phyloP scores from a whole-genome alignment of 2,329 filamentous ascomycete species.

The Aspergillus ochraceoroseus region DNA sequence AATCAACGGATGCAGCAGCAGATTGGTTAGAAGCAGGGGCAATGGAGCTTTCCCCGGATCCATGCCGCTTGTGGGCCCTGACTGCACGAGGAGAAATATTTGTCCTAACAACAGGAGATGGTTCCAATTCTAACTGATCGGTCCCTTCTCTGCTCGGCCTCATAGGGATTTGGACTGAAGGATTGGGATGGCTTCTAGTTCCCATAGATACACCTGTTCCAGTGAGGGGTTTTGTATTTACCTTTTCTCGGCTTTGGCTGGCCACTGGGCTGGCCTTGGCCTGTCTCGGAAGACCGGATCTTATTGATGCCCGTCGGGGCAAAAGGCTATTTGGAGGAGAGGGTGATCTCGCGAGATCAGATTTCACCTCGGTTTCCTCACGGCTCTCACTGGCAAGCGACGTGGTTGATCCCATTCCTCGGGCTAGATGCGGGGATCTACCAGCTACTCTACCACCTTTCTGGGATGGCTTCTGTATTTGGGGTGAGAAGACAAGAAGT shows the following conservation, averaged over 20 bases:
- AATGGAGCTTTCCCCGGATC: slow-evolving; percentile 46
- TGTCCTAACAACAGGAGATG: slow-evolving; percentile 54
- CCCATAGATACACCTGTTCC: background rate
- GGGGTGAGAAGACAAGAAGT: slow-evolving; percentile 30
- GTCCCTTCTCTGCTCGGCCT: slow-evolving; percentile 67
- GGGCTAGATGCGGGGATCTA: slow-evolving; percentile 15
- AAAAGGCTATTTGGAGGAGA: slow-evolving; percentile 56
- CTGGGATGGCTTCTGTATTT: slow-evolving; percentile 19
- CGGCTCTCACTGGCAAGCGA: slow-evolving; percentile 7
- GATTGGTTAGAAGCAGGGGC: slow-evolving; percentile 31
- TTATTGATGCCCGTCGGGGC: slow-evolving; percentile 58
- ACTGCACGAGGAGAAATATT: slow-evolving; percentile 49
- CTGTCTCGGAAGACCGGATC: slow-evolving; percentile 44
- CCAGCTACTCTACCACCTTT: slow-evolving; percentile 20
- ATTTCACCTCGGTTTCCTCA: slow-evolving; percentile 2
- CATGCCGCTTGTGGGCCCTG: slow-evolving; percentile 48
- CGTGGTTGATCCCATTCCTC: slow-evolving; percentile 12
- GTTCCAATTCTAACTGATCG: slow-evolving; percentile 53
- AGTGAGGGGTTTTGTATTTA: background rate
- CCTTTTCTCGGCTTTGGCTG: background rate
- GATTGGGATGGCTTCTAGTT: slow-evolving; percentile 24
- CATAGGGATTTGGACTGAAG: slow-evolving; percentile 45
- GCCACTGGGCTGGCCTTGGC: slow-evolving; percentile 31
- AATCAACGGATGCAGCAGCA: slow-evolving; percentile 38
- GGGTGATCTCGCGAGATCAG: slow-evolving; percentile 5